These are phyloP conservation scores for Exophiala lecanii-corni DNA, from an alignment of 2,329 filamentous ascomycete species.

Conservation along the genomic window DNA sequence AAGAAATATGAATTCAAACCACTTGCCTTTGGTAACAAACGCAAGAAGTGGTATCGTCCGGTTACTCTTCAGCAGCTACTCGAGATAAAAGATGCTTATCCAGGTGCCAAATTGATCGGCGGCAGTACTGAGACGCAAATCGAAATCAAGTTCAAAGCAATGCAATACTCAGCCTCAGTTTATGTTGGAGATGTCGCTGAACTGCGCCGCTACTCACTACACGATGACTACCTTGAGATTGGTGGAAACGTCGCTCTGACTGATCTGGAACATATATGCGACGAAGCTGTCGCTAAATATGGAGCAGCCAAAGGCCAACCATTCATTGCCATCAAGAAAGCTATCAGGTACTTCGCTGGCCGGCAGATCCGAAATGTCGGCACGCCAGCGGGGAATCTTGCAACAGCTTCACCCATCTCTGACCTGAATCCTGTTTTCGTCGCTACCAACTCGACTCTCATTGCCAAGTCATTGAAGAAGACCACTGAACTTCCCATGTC, in stretches of 20 bases:
- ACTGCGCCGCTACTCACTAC: slow-evolving; percentile 73
- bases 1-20: slow-evolving; percentile 78
- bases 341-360: slow-evolving; percentile 90
- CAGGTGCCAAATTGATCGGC: slow-evolving; percentile 87
- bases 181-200: slow-evolving; percentile 92
- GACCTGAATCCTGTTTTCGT: slow-evolving; percentile 94
- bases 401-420: slow-evolving; percentile 91
- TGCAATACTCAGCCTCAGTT: slow-evolving; percentile 84
- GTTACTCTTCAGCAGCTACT: slow-evolving; percentile 81
- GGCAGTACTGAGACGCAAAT: slow-evolving; percentile 97
- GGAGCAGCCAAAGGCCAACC: slow-evolving; percentile 67
- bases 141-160: slow-evolving; percentile 94
- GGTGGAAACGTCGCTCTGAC: slow-evolving; percentile 91
- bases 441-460: slow-evolving; percentile 73
- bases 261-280: slow-evolving; percentile 80
- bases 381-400: slow-evolving; percentile 89
- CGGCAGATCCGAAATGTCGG: slow-evolving; percentile 97
- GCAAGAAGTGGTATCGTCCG: slow-evolving; percentile 88
- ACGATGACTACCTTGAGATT: slow-evolving; percentile 79
- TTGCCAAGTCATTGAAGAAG: slow-evolving; percentile 70
- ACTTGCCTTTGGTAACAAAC: slow-evolving; percentile 87
- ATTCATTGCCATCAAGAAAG: slow-evolving; percentile 87
- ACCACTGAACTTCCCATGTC: slow-evolving; percentile 86
- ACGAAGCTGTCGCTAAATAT: slow-evolving; percentile 74
- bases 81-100: slow-evolving; percentile 82